Percentiles rank a stretch among this genome's conserved stretches.
Conservation (phyloP, 2,329 filamentous ascomycete genomes). For the Cyphellophora attinorum region DNA sequence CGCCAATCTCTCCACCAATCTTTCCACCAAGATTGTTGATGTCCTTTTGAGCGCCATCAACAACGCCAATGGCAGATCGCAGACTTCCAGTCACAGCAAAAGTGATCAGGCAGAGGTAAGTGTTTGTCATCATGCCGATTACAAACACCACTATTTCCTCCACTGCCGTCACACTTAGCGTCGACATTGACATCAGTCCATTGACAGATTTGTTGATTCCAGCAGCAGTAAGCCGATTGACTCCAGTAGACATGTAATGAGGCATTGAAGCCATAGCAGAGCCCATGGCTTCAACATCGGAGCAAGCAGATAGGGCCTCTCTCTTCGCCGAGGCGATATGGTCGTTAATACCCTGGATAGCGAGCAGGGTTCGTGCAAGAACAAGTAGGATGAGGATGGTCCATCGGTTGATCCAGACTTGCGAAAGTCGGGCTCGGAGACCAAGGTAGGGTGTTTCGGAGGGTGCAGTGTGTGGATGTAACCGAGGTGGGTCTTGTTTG, state of each 20-base stretch:
- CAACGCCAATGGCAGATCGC: constrained; percentile 54
- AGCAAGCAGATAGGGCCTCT: constrained; percentile 82
- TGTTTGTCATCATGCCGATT: constrained; percentile 83
- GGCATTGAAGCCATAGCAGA: constrained; percentile 98
- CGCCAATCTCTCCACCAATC: constrained; percentile 37
- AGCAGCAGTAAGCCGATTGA: constrained; percentile 74
- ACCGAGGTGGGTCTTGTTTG: constrained; percentile 43
- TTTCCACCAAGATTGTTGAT: constrained; percentile 46
- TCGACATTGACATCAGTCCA: constrained; percentile 68
- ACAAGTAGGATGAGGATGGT: constrained; percentile 81
- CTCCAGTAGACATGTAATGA: constrained; percentile 79
- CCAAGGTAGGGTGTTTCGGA: constrained; percentile 85
- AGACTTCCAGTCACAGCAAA: constrained; percentile 72
- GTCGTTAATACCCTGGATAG: constrained; percentile 61
- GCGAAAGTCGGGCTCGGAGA: constrained; percentile 77
- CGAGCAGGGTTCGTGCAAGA: constrained; percentile 68
- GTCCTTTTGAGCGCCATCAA: constrained; percentile 50
- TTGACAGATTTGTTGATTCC: constrained; percentile 73
- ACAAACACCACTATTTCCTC: constrained; percentile 84
- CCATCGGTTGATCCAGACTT: constrained; percentile 97
- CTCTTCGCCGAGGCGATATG: constrained; percentile 66
- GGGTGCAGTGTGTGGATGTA: constrained; percentile 53
- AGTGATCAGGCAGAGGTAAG: constrained; percentile 82
- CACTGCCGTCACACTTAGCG: constrained; percentile 70
- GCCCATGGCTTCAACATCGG: constrained; percentile 82